These are phyloP conservation scores for Macrolepiota dolichaula DNA, from an alignment of 768 basidiomycete species.

Conservation along the genomic window DNA sequence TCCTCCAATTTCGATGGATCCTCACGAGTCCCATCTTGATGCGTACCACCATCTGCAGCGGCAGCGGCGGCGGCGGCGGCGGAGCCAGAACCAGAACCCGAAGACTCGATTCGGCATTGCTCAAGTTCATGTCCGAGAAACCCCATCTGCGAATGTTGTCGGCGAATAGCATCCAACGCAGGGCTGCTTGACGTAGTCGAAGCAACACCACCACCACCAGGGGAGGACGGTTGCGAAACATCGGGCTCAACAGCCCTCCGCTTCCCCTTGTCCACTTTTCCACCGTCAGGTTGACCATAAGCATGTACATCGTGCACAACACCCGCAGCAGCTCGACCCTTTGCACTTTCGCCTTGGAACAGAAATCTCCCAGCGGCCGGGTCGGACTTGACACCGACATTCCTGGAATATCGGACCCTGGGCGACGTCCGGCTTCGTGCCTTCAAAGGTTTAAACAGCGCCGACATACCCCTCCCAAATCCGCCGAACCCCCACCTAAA, in stretches of 20 bases:
- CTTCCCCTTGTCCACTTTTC: constrained; percentile 17
- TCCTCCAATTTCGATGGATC: constrained; percentile 5
- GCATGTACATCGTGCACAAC: constrained; percentile 9
- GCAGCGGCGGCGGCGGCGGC: neutral
- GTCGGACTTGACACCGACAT: neutral
- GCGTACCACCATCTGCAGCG: constrained; percentile 2
- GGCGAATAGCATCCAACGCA: constrained; percentile 2
- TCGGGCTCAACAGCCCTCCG: constrained; percentile 24
- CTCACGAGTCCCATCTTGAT: neutral
- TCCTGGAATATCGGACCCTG: neutral
- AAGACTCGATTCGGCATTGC: neutral
- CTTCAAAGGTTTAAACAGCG: constrained; percentile 36
- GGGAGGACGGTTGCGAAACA: neutral
- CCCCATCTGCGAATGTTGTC: constrained; percentile 10
- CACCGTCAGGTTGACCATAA: neutral
- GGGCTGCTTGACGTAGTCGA: constrained; percentile 4
- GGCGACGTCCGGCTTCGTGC: constrained; percentile 4
- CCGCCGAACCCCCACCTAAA: constrained; percentile 62
- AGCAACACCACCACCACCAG: neutral
- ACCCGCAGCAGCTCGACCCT: neutral
- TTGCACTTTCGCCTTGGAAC: neutral
- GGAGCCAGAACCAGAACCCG: neutral
- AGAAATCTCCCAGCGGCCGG: neutral
- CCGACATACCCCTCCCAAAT: constrained; percentile 42
- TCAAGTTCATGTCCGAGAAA: neutral